phyloP scores from a whole-genome alignment of 192 early-diverging fungal species.

The Podila minutissima region DNA sequence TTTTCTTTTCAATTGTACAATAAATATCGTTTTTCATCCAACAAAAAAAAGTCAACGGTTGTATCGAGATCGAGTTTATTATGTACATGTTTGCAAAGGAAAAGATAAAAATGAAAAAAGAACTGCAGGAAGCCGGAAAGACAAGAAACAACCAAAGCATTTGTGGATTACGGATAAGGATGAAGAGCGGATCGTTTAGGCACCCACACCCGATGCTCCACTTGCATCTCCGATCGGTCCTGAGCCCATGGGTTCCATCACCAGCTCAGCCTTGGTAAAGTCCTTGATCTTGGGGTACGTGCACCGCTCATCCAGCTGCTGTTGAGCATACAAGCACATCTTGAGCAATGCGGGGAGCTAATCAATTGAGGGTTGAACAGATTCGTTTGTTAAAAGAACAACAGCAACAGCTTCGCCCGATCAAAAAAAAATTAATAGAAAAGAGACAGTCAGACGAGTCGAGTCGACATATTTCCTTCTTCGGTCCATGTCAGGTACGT shows the following conservation, averaged over 20 bases:
- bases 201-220: conserved; percentile 5
- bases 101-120: not conserved
- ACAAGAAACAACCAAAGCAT: not conserved
- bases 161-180: not conserved
- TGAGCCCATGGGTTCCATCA: conserved; percentile 45
- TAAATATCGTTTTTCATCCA: conserved; percentile 9
- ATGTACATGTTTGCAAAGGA: conserved; percentile 10
- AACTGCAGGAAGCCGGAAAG: not conserved
- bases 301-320: conserved; percentile 86
- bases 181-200: not conserved
- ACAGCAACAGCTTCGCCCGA: no score
- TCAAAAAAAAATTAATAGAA: no score
- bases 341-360: conserved; percentile 85
- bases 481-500: no score
- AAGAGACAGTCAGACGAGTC: no score
- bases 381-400: no score
- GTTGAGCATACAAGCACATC: conserved; percentile 95
- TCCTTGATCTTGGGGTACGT: conserved; percentile 89
- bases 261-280: conserved; percentile 82
- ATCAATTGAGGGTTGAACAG: not conserved
- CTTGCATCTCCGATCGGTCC: conserved; percentile 20
- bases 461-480: no score
- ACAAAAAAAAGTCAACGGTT: not conserved
- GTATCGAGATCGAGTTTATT: conserved; percentile 1
- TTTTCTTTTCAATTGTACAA: conserved; percentile 28